Base-by-base conservation (phyloP, 345 rosid species). In the Arabidopsis arenosa region DNA sequence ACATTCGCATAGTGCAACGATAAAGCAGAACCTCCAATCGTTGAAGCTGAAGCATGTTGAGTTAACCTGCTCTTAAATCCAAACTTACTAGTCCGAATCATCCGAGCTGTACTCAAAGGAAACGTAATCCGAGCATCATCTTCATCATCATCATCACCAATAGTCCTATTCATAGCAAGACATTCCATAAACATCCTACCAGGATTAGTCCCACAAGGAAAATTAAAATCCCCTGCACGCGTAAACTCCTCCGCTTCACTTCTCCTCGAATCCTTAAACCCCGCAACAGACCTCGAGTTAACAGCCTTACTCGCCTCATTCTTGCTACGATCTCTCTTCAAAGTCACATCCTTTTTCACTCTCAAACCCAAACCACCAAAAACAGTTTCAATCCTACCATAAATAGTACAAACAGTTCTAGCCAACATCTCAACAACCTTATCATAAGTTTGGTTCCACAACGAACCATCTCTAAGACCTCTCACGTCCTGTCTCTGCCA, bases 401-500 rank as follows among this genome's bases (percentile, higher is more conserved):
- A 94, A 63, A 94, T 83, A 0, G 99, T 94, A 62, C 97, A 94
- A 7, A 89, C 90, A 0, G 97, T 94, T 80, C 99, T 86, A 0
- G 89, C 97, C 77, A 94, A 66, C 86, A 94, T 71, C 85, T 92
- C 97, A 10, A 94, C 97, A 26, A 86, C 91, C 79, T 94, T 94
- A 81, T 94, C 99, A 75, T 76, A 89, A 12, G 91, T 90, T 75
- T 92, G 96, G 54, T 80, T 92, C 99, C 99, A 94, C 37, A 94
- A 84, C 0, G 98, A 92, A 77, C 89, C 82, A 63, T 94, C 97
- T 84, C 86, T 86, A 43, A 94, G 91, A 83, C 91, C 93, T 83
- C 75, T 85, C 60, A 94, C 96, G 12, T 94, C 97, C 72, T 94
- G 97, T 79, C 72, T 94, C 86, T 94, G 98, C 98, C 98, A 94